Evolutionary conservation across 176 grass and related monocot genomes (phyloP), one percentile per base, ranked within the genome.

Genomic region (Guadua angustifolia): DNA sequence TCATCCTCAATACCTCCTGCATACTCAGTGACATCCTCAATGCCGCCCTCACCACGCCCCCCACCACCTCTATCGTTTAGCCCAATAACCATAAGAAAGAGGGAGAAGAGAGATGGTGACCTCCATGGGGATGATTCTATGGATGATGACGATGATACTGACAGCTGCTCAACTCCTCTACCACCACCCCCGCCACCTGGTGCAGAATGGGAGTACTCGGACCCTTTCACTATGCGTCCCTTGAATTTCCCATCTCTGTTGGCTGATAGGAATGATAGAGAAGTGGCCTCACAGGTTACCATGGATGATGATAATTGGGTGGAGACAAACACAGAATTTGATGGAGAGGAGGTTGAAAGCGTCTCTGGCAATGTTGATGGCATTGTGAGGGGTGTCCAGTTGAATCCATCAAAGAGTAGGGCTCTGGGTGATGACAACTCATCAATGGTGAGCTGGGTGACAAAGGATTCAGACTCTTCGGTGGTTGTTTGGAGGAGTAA

Each of bases 151-250:
- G 87, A 91, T n/a, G 91, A 94, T 47, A 90, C 69, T 10, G 89
- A 89, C 59, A 96, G 91, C 88, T 94, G 93, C 69, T 74, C 88
- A 15, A 95, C 95, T 24, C 93, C 95, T 55, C 78, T 80, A 36
- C 89, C 95, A 2, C 93, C 93, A 3, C 84, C 92, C 2, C 91
- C 89, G 0, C 84, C 91, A 42, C 91, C 91, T 0, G 91, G 91
- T 45, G 50, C 84, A 47, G 74, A 83, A 52, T 99, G 93, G 93
- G 89, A 89, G 47, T 21, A 89, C 25, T 86, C 83, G 82, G 88
- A 99, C 32, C 88, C 97, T 21, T 89, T 92, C 74, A 39, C 85
- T 24, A 78, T 88, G 26, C 50, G 80, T 29, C 78, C 74, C 71
- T 82, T 75, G 29, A 88, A 90, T 83, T 86, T 84, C 21, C 79